phyloP scores from a whole-genome alignment of 2,329 filamentous ascomycete genomes.

The Microcyclosporella mali region DNA sequence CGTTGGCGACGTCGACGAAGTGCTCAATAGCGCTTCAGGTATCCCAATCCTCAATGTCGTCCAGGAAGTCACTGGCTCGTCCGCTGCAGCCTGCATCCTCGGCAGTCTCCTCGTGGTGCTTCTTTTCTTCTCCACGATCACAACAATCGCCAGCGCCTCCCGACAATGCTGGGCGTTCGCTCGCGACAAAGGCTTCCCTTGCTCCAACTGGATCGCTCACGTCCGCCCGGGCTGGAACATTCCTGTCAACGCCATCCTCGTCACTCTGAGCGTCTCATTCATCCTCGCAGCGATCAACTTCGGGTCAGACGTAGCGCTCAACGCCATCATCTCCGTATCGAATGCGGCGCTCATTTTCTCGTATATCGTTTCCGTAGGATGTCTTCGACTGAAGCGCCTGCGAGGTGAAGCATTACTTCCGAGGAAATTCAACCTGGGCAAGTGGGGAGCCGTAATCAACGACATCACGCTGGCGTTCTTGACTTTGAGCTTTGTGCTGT shows the following conservation, averaged over 20 bases:
- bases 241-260: constrained; percentile 5
- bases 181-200: constrained; percentile 35
- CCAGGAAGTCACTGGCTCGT: constrained; percentile 18
- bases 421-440: constrained; percentile 35
- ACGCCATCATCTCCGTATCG: constrained; percentile 38
- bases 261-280: constrained; percentile 14
- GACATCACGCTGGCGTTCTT: too few relatives aligned
- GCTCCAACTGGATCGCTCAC: constrained; percentile 29
- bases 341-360: constrained; percentile 36
- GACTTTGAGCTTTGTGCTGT: too few relatives aligned
- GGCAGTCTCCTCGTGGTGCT: constrained; percentile 21
- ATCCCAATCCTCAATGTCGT: constrained; percentile 24
- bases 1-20: constrained; percentile 13
- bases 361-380: constrained; percentile 35
- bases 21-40: constrained; percentile 10
- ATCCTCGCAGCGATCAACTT: constrained; percentile 32
- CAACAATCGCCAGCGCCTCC: constrained; percentile 37
- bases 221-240: constrained; percentile 18
- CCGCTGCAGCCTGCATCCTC: constrained; percentile 16
- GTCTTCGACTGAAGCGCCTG: constrained; percentile 33
- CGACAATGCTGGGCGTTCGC: constrained; percentile 42
- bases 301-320: constrained; percentile 31
- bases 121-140: constrained; percentile 15
- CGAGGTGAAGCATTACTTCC: constrained; percentile 30
- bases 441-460: constrained; percentile 22